Percentiles rank a stretch among this genome's conserved stretches.
These are phyloP conservation scores for Waitea zeae DNA, from an alignment of 1,284 basidiomycete genomes.

Conservation along the genomic window DNA sequence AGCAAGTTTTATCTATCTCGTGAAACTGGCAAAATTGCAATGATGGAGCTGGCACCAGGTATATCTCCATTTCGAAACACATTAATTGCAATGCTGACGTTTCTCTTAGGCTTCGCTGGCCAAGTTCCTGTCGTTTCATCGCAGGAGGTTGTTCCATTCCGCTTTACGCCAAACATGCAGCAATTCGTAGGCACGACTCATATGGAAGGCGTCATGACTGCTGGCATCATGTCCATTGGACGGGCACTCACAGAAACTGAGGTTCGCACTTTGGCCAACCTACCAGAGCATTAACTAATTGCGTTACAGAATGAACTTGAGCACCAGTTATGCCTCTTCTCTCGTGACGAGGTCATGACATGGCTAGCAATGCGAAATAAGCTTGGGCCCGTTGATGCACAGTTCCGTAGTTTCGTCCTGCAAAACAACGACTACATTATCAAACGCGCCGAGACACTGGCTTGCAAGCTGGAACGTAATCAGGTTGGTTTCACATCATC, in stretches of 20 bases:
- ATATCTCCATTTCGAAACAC: constrained; percentile 4
- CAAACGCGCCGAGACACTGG: constrained; percentile 72
- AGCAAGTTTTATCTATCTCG: constrained; percentile 81
- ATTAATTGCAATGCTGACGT: constrained; percentile 2
- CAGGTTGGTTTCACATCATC: constrained; percentile 51
- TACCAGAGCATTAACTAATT: no score
- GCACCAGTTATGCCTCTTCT: constrained; percentile 78
- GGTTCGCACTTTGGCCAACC: no score
- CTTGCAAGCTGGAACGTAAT: constrained; percentile 71
- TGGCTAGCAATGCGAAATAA: constrained; percentile 38
- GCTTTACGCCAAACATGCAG: constrained; percentile 94
- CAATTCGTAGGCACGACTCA: constrained; percentile 81
- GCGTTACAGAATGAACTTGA: constrained; percentile 81
- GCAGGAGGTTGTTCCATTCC: constrained; percentile 87
- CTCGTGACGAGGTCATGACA: constrained; percentile 80
- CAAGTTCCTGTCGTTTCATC: constrained; percentile 56
- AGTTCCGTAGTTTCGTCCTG: constrained; percentile 53
- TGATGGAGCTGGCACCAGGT: constrained; percentile 85
- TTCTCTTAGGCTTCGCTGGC: constrained; percentile 20
- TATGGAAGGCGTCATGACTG: constrained; percentile 80
- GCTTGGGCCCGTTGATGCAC: constrained; percentile 23
- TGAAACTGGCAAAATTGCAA: constrained; percentile 76
- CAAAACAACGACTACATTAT: constrained; percentile 71
- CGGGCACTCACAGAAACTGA: constrained; percentile 86
- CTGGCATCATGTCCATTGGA: constrained; percentile 83